Evolutionary conservation across 192 early-diverging fungal genomes (phyloP), one percentile per base, ranked within the genome.

Genomic region (Coemansia umbellata): DNA sequence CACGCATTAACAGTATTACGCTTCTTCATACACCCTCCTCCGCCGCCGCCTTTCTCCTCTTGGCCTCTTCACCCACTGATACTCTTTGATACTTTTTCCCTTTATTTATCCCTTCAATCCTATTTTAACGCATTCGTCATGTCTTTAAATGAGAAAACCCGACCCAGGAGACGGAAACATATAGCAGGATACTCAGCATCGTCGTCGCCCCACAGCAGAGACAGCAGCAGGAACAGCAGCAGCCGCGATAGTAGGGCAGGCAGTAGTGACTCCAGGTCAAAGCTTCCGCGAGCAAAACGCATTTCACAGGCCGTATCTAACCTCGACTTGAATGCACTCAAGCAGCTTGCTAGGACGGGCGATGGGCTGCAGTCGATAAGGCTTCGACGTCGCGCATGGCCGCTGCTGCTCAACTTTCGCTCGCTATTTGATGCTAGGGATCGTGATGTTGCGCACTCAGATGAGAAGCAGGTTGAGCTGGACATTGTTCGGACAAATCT

Each of bases 341-440:
- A 65, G 37, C 40, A 50, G 31, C 47, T 76, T 24, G 73, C 73
- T 14, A 48, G 66, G 22, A 66, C 73, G 0, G 63, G 67, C 17
- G 41, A 19, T 8, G 73, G 73, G 9, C 54, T 76, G 10, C 60
- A 62, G 31, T 58, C 61, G 10, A 65, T 64, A 11, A 37, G 58
- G 31, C 53, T 60, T 5, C 61, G 73, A 10, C 73, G 73, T 28
- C 52, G 57, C 22, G 65, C 65, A 45, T 75, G 72, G 73, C 73
- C 73, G 28, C 58, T 76, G 35, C 37, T 76, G 33, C 67, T 76
- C 6, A 61, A 69, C 40, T 65, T 76, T 47, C 47, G 73, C 19
- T 60, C 66, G 41, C 47, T 76, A 15, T 56, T 53, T 8, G 65
- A 64, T 10, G 21, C 55, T 18, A 14, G 11, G 41, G 4, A 3